Base-by-base conservation (phyloP, 805 yeast species). In the Sungouiella thailandica region DNA sequence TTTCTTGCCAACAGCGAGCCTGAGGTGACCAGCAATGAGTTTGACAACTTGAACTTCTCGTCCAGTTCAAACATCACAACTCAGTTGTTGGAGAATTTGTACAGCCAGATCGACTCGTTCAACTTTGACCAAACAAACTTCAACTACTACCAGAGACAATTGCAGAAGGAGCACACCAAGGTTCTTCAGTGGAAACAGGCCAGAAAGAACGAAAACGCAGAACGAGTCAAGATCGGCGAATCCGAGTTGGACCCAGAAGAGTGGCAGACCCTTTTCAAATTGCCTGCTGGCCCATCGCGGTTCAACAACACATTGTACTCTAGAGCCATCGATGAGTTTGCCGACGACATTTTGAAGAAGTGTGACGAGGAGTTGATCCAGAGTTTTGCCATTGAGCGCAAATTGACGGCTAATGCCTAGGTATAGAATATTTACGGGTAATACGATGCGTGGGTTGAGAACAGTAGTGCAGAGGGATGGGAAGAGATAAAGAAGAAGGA, bases 121-220 rank as follows among this genome's bases (percentile, higher is more conserved):
- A 80, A 80, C 63, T 80, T 80, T 56, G 88, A 81, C 55, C 84
- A 82, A 56, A 80, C 81, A 46, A 83, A 80, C 61, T 79, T 81
- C 69, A 81, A 83, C 67, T 83, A 80, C 62, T 83, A 76, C 66
- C 93, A 83, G 63, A 78, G 94, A 65, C 80, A 76, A 49, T 67
- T 76, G 39, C 73, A 78, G 30, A 74, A 87, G 55, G 94, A 84
- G 55, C 65, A 71, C 56, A 60, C 77, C 40, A 83, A 80, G 65
- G 71, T 84, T 44, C 67, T 69, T 43, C 85, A 79, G 53, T 84
- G 90, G 89, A 80, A 80, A 53, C 78, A 74, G 51, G 78, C 76
- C 57, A 67, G 83, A 53, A 73, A 74, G 57, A 67, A 72, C 39
- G 89, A 82, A 48, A 81, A 82, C 59, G 67, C 70, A 26, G 74